A percentile compares a stretch with the other conserved stretches of the same genome.
Evolutionary conservation across 371 early-diverging fungal species (phyloP).

Genomic region (Apophysomyces trapeziformis): DNA sequence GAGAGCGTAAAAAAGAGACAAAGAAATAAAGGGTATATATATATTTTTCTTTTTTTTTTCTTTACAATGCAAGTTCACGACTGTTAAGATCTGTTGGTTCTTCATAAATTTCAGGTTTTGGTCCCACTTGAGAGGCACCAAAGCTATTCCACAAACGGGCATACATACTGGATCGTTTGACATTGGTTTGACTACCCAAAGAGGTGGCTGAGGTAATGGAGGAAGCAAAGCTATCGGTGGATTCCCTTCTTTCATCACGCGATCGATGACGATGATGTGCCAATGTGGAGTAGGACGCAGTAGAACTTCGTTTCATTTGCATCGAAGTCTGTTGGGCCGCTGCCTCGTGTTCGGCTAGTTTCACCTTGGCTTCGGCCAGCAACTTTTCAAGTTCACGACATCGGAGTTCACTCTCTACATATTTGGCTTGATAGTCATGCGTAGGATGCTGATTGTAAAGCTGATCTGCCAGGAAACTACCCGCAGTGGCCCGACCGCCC

Average conservation of each 20-base stretch:
- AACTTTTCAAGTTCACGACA: conserved; percentile 56
- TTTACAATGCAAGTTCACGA: conserved; percentile 7
- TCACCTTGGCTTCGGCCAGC: conserved; percentile 53
- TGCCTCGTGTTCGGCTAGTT: conserved; percentile 48
- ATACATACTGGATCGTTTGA: conserved; percentile 54
- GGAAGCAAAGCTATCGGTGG: conserved; percentile 46
- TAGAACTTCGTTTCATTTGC: conserved; percentile 30
- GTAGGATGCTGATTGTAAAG: neutral
- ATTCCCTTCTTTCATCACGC: conserved; percentile 25
- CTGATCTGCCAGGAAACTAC: neutral
- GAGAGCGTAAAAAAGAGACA: conserved; percentile 2
- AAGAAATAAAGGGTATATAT: neutral
- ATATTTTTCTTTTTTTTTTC: neutral
- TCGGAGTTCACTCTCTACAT: conserved; percentile 48
- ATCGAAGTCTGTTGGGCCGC: conserved; percentile 14
- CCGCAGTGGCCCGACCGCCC: conserved; percentile 1
- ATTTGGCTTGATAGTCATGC: conserved; percentile 40
- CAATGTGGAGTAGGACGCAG: conserved; percentile 32
- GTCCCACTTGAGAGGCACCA: conserved; percentile 21
- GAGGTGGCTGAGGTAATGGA: conserved; percentile 41
- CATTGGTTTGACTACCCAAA: conserved; percentile 31
- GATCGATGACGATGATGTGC: conserved; percentile 19
- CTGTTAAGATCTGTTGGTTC: conserved; percentile 22
- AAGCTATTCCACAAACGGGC: conserved; percentile 48
- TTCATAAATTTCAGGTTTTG: conserved; percentile 18